Evolutionary conservation across 352 stramenopile species (phyloP), one percentile per base, ranked within the genome.

Genomic region (Pythium brassicae): DNA sequence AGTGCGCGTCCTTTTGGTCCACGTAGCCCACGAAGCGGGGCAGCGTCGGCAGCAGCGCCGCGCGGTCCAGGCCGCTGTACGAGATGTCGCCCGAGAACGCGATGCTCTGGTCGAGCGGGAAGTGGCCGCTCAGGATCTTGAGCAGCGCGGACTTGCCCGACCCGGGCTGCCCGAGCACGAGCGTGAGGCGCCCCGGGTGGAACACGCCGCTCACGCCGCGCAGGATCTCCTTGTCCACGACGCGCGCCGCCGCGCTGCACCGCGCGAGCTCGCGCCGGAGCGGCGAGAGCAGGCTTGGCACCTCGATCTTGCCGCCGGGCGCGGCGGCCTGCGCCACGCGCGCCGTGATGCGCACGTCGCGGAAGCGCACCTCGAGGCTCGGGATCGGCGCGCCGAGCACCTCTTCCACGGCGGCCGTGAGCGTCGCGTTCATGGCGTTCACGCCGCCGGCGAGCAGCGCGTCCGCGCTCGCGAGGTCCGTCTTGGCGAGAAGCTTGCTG

Each of bases 1-100:
- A 77, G 74, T 98, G 94, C 34, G 77, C 56, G 59, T 98, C 94
- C n/a, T 78, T 74, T 53, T 86, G 76, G 51, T 80, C 67, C 2
- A 71, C 69, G 47, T 86, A 84, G 0, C 52, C 53, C 17, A 78
- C 71, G 45, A 77, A 66, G 6, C 68, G 60, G 4, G 73, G 71
- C 19, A 83, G 34, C 1, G 53, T 48, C 22, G 48, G 11, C 12
- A 77, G 37, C 17, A 83, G 7, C n/a, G 62, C 35, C 0, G 46
- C 39, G 43, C 69, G 65, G 9, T 50, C 55, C 12, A 63, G 57
- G 20, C 67, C 72, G 23, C 83, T 84, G 62, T 74, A 83, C 25
- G 55, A 71, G 53, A 84, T 76, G 27, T 69, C 60, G 11, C 74
- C 74, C 0, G 48, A 55, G n/a, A 84, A 56, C 2, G 42, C 49